These are phyloP conservation scores for Lactuca saligna DNA, from an alignment of 129 eudicot species.

Conservation along the genomic window DNA sequence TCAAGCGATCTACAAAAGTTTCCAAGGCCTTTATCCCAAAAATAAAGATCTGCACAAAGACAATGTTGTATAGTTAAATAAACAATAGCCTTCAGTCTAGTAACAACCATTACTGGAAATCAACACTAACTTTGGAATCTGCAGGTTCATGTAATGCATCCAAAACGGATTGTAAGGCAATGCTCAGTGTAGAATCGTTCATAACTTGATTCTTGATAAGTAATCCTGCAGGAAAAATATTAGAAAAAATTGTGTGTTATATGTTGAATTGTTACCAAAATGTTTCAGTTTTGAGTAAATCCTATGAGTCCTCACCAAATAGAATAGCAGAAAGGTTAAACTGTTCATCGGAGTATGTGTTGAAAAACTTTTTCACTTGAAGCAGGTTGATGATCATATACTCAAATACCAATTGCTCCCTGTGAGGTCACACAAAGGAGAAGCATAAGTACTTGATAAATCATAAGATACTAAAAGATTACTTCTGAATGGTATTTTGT, in stretches of 20 bases:
- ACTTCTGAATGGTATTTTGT: not conserved
- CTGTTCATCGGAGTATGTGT: conserved; percentile 82
- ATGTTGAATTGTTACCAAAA: conserved; percentile 53
- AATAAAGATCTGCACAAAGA: conserved; percentile 67
- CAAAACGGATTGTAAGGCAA: conserved; percentile 84
- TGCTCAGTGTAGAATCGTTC: conserved; percentile 79
- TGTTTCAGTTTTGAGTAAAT: not conserved
- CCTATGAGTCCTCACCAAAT: conserved; percentile 56
- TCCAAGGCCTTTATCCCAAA: conserved; percentile 91
- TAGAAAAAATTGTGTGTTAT: not conserved
- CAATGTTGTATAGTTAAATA: not conserved
- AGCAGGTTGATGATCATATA: conserved; percentile 87
- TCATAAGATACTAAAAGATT: not conserved
- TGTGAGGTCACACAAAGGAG: conserved; percentile 30
- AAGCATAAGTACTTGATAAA: conserved; percentile 16
- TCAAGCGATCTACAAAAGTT: conserved; percentile 82
- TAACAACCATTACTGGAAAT: conserved; percentile 18
- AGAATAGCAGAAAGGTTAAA: conserved; percentile 74
- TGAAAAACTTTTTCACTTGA: conserved; percentile 88
- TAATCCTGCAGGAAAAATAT: conserved; percentile 53
- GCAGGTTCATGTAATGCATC: conserved; percentile 90
- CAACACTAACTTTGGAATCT: conserved; percentile 71
- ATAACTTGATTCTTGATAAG: conserved; percentile 85
- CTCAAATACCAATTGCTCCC: conserved; percentile 79
- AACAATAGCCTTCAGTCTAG: not conserved